Evolutionary conservation across 805 yeast species (phyloP), one percentile per base, ranked within the genome.

Genomic region (Hanseniaspora vineae): DNA sequence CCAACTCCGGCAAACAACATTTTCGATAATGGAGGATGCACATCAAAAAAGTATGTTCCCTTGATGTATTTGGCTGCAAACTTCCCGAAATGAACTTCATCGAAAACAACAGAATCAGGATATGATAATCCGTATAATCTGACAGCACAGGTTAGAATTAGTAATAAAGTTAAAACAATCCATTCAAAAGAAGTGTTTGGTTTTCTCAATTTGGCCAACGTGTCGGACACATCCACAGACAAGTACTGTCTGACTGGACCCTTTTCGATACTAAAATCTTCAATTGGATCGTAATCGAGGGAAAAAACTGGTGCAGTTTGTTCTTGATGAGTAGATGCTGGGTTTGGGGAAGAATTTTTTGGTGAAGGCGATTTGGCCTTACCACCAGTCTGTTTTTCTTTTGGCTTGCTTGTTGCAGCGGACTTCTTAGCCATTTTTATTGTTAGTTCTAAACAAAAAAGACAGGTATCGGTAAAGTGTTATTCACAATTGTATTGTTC

Each of bases 11-110:
- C 92, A 64, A 73, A 83, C 44, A 84, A 62, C 80, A 84, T 74
- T 58, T 82, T 79, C 37, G 84, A 83, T 54, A 84, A 69, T 4
- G 95, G 95, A 9, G 95, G 94, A 59, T 83, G 84, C 42, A 78
- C 81, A 61, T 81, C 89, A 75, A 82, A 72, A 64, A 82, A 83
- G 58, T 70, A 82, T 15, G 64, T 64, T 17, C 86, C 84, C 46
- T 67, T 64, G 47, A 80, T 72, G 67, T 88, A 92, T 65, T 84
- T 80, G 50, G 81, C 74, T 32, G 96, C 95, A 67, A 90, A 92
- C n/a, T 94, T 94, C 49, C 98, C 98, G 58, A 92, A 92, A 65
- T 85, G 95, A 39, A 84, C 92, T 64, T 90, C 98, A 64, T 88
- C 96, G 54, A 85, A 85, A 12, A 90, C 95, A 35, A 88, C 94